Evolutionary conservation across 805 yeast species (phyloP), one percentile per base, ranked within the genome.

Genomic region (Sugiyamaella marilandica): DNA sequence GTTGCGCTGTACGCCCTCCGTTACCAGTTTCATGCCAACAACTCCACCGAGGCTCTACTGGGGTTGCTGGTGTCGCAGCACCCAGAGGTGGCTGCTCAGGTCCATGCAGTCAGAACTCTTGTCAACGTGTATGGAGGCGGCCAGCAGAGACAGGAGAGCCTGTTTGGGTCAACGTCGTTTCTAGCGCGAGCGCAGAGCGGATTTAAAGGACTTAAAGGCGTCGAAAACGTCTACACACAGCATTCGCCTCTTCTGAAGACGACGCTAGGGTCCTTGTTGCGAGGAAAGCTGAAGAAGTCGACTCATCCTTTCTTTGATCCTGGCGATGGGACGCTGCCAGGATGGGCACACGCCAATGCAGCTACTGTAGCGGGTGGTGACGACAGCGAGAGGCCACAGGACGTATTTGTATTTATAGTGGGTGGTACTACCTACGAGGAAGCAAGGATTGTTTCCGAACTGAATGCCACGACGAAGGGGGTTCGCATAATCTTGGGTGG

Each of bases 401-500:
- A 69, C 45, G 62, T 71, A 13, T 58, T 74, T 26, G 68, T 74
- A 18, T 72, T 70, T 51, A 62, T 72, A 14, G 81, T 88, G 49
- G 98, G 97, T 5, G 99, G 99, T 13, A 85, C 80, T 1, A 92
- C 98, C 0, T 89, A 81, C 65, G 98, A 92, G 67, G 99, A 94
- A 66, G 87, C 95, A 0, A 78, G 97, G 56, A 70, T 90, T 21
- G 81, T 91, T 3, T 81, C 85, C 51, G 87, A 89, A 55, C 74
- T 90, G 57, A 84, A 85, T 62, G 72, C 80, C 21, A 57, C 63
- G 7, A 52, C 57, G 21, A 78, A 78, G 34, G 81, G 79, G 9
- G 75, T 86, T 44, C 79, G 88, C 57, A 73, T 87, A 13, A 75
- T 89, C 1, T 70, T 91, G n/a, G 99, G 99, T 8, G 90, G 97